These are phyloP conservation scores for Cenchrus americanus DNA, from an alignment of 176 grass and related monocot species.

Conservation along the genomic window DNA sequence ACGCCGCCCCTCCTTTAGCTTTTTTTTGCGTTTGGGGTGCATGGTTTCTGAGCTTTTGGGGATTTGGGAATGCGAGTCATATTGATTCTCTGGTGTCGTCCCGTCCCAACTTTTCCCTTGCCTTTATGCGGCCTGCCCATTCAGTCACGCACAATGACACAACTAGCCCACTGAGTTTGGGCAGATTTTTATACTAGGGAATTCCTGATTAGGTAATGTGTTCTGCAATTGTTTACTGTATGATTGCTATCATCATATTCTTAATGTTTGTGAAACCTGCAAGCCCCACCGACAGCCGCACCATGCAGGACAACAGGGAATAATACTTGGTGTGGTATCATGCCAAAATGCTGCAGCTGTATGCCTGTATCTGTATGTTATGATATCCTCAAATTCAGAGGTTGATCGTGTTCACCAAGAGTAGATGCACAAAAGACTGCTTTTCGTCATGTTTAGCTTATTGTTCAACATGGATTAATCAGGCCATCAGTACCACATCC, in stretches of 20 bases:
- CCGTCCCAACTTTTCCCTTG: not conserved
- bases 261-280: slow-evolving; percentile 15
- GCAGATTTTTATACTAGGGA: slow-evolving; percentile 25
- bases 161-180: not conserved
- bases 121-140: slow-evolving; percentile 49
- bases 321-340: not conserved
- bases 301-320: not conserved
- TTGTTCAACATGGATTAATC: not conserved
- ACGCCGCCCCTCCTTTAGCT: slow-evolving; percentile 43
- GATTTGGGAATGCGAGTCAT: slow-evolving; percentile 39
- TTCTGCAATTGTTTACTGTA: slow-evolving; percentile 23
- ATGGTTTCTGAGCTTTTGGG: slow-evolving; percentile 3
- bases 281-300: not conserved
- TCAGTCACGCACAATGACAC: slow-evolving; percentile 35
- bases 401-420: not conserved
- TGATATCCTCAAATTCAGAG: not conserved
- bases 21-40: slow-evolving; percentile 43
- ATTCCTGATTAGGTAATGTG: slow-evolving; percentile 12
- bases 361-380: too few species aligned
- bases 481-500: not conserved
- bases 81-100: slow-evolving; percentile 32
- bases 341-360: not conserved
- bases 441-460: not conserved
- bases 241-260: slow-evolving; percentile 19
- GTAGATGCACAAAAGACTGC: not conserved